Conservation (phyloP, 192 early-diverging fungal species). For the Backusella mclennaniae region DNA sequence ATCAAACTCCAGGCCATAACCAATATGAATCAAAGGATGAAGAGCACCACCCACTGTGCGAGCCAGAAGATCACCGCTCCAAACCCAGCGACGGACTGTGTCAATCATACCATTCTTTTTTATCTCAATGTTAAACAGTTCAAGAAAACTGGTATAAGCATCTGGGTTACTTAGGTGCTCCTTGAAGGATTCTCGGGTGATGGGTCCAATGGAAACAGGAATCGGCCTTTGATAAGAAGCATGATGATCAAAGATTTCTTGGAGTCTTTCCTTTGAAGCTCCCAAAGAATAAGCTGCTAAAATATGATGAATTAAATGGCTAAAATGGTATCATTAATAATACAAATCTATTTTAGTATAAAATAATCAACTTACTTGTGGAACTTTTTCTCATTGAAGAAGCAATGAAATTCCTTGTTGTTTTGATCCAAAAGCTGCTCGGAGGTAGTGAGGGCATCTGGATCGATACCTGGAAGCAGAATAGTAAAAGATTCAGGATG, state of each 20-base stretch:
- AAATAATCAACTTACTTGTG: constrained; percentile 44
- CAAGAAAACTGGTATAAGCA: constrained; percentile 45
- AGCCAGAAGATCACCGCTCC: constrained; percentile 42
- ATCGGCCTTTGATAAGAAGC: constrained; percentile 32
- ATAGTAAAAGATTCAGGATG: constrained; percentile 10
- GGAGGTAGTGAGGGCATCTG: constrained; percentile 35
- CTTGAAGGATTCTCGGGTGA: constrained; percentile 41
- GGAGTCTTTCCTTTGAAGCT: constrained; percentile 43
- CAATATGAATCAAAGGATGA: constrained; percentile 64
- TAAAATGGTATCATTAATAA: constrained; percentile 6
- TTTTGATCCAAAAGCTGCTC: constrained; percentile 46
- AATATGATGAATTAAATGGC: constrained; percentile 53
- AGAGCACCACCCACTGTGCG: constrained; percentile 48
- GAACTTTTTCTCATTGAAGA: constrained; percentile 52
- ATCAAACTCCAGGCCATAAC: constrained; percentile 62
- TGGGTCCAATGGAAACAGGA: constrained; percentile 17
- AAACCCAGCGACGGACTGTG: constrained; percentile 44
- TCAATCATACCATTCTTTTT: constrained; percentile 32
- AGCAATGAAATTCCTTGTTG: constrained; percentile 49
- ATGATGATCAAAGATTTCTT: constrained; percentile 48
- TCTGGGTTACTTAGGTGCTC: constrained; percentile 36
- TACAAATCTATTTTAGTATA: not conserved
- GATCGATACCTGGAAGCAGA: constrained; percentile 44
- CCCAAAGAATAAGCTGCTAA: constrained; percentile 58
- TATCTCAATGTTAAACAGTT: constrained; percentile 50